Evolutionary conservation across 2,329 filamentous ascomycete species (phyloP).

Genomic region (Diaporthe destruens): DNA sequence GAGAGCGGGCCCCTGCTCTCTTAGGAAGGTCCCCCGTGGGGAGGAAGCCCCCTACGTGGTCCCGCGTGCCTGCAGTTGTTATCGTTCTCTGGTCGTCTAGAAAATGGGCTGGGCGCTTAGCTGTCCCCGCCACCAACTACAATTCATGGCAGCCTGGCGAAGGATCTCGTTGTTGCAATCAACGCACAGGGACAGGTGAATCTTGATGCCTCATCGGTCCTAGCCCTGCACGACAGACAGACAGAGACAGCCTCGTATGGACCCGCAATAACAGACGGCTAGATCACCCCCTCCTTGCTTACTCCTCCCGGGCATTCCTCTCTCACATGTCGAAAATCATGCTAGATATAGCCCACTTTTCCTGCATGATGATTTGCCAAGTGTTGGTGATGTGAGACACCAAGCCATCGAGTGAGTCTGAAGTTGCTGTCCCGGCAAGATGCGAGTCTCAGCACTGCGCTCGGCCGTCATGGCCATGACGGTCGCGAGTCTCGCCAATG

Average conservation of each 20-base stretch:
- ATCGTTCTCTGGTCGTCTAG: not conserved
- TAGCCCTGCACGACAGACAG: not conserved
- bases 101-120: not conserved
- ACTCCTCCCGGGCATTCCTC: not conserved
- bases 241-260: not conserved
- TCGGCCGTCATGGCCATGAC: not conserved
- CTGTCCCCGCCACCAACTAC: not conserved
- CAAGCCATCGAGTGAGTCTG: not conserved
- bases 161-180: constrained; percentile 13
- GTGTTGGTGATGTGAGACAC: constrained; percentile 17
- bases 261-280: not conserved
- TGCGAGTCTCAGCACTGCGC: constrained; percentile 24
- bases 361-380: not conserved
- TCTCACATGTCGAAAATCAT: constrained; percentile 1
- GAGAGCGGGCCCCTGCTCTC: not conserved
- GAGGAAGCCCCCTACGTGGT: not conserved
- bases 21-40: constrained; percentile 2
- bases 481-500: not conserved
- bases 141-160: not conserved
- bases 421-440: constrained; percentile 7
- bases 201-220: constrained; percentile 27
- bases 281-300: not conserved
- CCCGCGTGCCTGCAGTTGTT: not conserved
- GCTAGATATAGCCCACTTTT: not conserved
- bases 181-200: not conserved